Base-by-base conservation (phyloP, 1,284 basidiomycete genomes). In the Cryptococcus floricola region DNA sequence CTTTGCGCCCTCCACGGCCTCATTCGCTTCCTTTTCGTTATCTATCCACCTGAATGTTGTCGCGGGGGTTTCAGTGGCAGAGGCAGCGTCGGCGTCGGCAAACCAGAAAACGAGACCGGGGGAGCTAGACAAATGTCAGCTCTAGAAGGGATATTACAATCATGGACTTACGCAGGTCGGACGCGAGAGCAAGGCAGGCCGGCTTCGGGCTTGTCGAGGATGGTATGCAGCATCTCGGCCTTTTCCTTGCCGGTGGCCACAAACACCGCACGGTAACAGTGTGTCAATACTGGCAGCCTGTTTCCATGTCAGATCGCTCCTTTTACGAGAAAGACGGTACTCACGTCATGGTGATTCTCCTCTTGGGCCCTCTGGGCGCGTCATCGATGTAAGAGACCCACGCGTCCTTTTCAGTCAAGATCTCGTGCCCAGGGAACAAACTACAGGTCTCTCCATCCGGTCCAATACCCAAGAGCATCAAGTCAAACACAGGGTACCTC, bases 371-470 rank as follows among this genome's bases (percentile, higher is more conserved):
- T 79, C 98, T 98, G 38, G 96, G 96, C 51, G 88, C 89, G 78
- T 98, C 92, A 48, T 89, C 86, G 68, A 98, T 81, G 74, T 86
- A 89, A 1, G 92, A 92, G 23, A 99, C 91, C 95, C 95, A 98
- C 50, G 91, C 84, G 72, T 91, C 89, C 59, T 83, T 84, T 78
- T 98, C 95, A 38, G 78, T 70, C 39, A 98, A 83, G 42, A 98
- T 83, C 55, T 84, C 83, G 74, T 98, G 95, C 3, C 84, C 88
- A 23, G 96, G 95, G 84, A 99, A 99, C 62, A 99, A 85, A 27
- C 89, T 93, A 62, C 88, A 91, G 31, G 95, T 98, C 81, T 99
- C 96, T 18, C 96, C 95, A 73, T 98, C 95, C 4, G 89, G 87
- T 12, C 93, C 93, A 82, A 93, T 87, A 56, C 93, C 93, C 52